Evolutionary conservation across 371 early-diverging fungal genomes (phyloP).

Genomic region (Mucor saturninus): DNA sequence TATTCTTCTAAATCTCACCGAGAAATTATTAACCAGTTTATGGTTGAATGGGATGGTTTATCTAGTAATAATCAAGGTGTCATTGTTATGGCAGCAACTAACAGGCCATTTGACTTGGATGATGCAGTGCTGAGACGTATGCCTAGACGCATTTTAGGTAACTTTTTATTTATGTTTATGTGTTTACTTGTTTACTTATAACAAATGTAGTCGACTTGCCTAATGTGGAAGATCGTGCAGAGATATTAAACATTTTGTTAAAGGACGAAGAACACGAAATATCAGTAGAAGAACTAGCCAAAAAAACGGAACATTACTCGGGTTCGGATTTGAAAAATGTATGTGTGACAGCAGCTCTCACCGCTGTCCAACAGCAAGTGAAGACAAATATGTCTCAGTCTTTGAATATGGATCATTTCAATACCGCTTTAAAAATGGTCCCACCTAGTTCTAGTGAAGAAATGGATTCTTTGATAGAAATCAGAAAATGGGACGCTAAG

Average conservation of each 20-base stretch:
- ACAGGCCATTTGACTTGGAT: conserved; percentile 98
- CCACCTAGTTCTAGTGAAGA: conserved; percentile 88
- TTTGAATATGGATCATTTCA: conserved; percentile 70
- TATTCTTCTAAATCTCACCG: conserved; percentile 56
- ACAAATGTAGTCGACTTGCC: conserved; percentile 83
- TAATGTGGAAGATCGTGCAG: conserved; percentile 76
- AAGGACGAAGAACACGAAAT: conserved; percentile 73
- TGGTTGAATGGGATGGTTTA: conserved; percentile 97
- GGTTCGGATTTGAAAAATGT: conserved; percentile 99
- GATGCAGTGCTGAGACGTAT: conserved; percentile 97
- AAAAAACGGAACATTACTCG: conserved; percentile 78
- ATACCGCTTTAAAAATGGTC: conserved; percentile 78
- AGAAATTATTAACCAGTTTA: conserved; percentile 96
- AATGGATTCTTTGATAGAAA: conserved; percentile 80
- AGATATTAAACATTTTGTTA: conserved; percentile 84
- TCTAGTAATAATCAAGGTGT: conserved; percentile 78
- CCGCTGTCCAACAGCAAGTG: conserved; percentile 65
- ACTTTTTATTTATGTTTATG: conserved; percentile 5
- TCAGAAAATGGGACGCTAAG: conserved; percentile 87
- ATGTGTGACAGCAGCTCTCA: conserved; percentile 92
- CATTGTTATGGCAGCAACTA: conserved; percentile 95
- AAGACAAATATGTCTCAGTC: conserved; percentile 18
- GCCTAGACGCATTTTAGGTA: conserved; percentile 93
- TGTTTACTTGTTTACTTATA: neutral
- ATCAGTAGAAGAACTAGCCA: conserved; percentile 64